A percentile compares a stretch with the other conserved stretches of the same genome.
These are phyloP conservation scores for Hypoxylon fuscum DNA, from an alignment of 495 filamentous ascomycete species.

Conservation along the genomic window DNA sequence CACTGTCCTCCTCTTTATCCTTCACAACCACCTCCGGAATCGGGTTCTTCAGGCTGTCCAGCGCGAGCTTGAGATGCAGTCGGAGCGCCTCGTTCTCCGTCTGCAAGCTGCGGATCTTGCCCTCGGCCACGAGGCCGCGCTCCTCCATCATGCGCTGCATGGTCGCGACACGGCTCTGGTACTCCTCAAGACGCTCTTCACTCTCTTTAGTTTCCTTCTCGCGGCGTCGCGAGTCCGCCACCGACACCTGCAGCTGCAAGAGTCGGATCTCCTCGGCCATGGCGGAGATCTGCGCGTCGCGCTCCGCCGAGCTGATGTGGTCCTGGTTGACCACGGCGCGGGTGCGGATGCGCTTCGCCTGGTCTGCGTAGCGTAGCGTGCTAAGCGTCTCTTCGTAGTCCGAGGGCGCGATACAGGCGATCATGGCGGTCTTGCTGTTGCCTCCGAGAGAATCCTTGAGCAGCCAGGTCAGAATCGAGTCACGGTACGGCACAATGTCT, in stretches of 20 bases:
- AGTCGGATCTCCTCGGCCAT: constrained; percentile 93
- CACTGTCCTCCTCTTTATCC: constrained; percentile 43
- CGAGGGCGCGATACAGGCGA: constrained; percentile 92
- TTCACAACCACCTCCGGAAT: constrained; percentile 65
- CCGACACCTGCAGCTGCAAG: constrained; percentile 81
- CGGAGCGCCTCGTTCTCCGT: constrained; percentile 90
- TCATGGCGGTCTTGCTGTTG: constrained; percentile 98
- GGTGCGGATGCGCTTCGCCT: constrained; percentile 97
- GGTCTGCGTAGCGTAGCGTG: constrained; percentile 95
- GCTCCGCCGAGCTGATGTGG: constrained; percentile 82
- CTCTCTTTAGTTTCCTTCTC: constrained; percentile 59
- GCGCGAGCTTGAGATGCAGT: constrained; percentile 82
- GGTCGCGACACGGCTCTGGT: constrained; percentile 82
- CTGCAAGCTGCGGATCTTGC: constrained; percentile 86
- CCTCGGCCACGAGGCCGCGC: constrained; percentile 82
- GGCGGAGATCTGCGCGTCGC: constrained; percentile 89
- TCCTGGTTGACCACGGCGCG: constrained; percentile 96
- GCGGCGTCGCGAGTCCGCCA: constrained; percentile 62
- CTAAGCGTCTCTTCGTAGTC: constrained; percentile 98
- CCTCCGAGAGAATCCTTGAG: constrained; percentile 94
- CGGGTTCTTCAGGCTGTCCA: constrained; percentile 89
- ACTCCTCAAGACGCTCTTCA: constrained; percentile 86
- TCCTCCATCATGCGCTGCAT: constrained; percentile 98
- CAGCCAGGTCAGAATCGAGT: constrained; percentile 97
- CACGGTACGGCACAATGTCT: constrained; percentile 90